Evolutionary conservation across 345 rosid genomes (phyloP).

Genomic region (Linum tenue): DNA sequence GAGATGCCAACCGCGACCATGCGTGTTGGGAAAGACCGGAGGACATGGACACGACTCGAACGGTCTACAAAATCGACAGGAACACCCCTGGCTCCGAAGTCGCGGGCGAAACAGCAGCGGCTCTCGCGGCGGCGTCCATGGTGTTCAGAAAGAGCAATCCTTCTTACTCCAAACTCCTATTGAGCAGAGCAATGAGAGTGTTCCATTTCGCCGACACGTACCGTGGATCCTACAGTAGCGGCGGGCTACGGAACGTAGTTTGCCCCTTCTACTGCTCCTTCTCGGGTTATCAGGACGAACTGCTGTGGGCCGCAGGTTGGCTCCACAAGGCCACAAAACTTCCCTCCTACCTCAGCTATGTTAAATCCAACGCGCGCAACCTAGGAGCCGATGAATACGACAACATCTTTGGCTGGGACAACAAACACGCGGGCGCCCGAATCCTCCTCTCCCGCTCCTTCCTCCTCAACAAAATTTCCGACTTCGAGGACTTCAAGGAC

Average conservation of each 20-base stretch:
- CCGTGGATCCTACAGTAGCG: neutral
- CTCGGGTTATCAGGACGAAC: neutral
- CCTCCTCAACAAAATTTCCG: neutral
- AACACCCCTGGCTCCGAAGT: constrained; percentile 4
- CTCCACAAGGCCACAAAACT: neutral
- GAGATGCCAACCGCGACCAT: neutral
- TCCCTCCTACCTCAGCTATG: neutral
- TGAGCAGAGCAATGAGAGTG: neutral
- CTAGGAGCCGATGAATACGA: neutral
- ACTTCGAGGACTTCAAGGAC: neutral
- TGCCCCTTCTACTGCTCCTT: neutral
- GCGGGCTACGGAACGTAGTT: neutral
- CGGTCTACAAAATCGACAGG: neutral
- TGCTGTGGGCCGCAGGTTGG: neutral
- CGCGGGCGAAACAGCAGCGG: neutral
- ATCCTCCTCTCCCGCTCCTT: neutral
- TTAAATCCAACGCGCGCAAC: neutral
- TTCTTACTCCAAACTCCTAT: neutral
- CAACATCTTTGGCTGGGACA: neutral
- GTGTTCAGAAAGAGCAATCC: neutral
- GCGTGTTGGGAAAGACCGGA: constrained; percentile 1
- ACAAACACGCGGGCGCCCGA: neutral
- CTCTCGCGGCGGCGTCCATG: neutral
- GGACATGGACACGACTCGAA: neutral
- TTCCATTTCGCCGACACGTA: neutral